Evolutionary conservation across 169 alveolate genomes (phyloP).

Genomic region (Cryptosporidium muris): DNA sequence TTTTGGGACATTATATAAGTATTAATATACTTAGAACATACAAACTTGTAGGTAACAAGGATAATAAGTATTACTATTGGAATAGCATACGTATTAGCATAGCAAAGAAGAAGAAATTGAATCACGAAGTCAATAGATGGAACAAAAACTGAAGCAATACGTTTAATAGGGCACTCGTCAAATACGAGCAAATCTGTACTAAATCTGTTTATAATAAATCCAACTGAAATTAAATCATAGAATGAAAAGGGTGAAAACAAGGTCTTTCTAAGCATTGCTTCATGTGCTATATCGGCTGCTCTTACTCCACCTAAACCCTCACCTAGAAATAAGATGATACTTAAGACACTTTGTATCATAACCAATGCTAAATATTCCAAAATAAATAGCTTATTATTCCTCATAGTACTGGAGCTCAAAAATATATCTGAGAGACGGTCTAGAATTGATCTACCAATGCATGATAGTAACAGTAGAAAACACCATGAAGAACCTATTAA

Average conservation of each 20-base stretch:
- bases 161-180: constrained; percentile 58
- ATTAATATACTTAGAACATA: constrained; percentile 28
- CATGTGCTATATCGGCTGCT: constrained; percentile 54
- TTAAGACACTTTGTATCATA: constrained; percentile 21
- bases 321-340: constrained; percentile 47
- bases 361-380: constrained; percentile 23
- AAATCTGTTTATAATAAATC: constrained; percentile 41
- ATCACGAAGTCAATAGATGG: constrained; percentile 47
- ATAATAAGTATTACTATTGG: constrained; percentile 38
- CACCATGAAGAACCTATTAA: constrained; percentile 46
- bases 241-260: constrained; percentile 58
- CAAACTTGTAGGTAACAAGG: constrained; percentile 24
- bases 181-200: constrained; percentile 56
- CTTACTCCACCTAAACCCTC: constrained; percentile 57
- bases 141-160: constrained; percentile 63
- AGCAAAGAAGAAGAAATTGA: constrained; percentile 33
- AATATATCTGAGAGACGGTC: constrained; percentile 54
- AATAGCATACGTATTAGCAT: constrained; percentile 20
- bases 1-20: constrained; percentile 56
- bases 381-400: constrained; percentile 25
- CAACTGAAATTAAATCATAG: constrained; percentile 45
- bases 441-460: constrained; percentile 29
- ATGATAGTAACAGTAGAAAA: constrained; percentile 12
- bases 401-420: constrained; percentile 15
- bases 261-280: constrained; percentile 3